phyloP scores from a whole-genome alignment of 2,329 filamentous ascomycete genomes.

The Sporothrix mexicana region DNA sequence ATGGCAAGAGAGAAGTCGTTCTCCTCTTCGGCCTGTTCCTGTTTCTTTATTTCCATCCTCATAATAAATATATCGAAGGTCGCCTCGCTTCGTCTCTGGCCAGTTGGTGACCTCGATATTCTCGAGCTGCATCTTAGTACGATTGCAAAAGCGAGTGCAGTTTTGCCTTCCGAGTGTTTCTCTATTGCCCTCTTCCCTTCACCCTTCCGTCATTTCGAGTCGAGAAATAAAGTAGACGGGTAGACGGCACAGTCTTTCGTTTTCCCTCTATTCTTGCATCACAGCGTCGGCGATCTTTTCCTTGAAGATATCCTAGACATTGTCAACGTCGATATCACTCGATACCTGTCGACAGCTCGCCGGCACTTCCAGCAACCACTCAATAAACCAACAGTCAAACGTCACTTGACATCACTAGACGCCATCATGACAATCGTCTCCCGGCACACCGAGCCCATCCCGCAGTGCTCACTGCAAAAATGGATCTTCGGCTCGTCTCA shows the following conservation, averaged over 20 bases:
- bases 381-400: background rate
- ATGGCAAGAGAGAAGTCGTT: background rate
- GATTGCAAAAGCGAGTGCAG: background rate
- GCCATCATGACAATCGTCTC: conserved; percentile 54
- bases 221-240: background rate
- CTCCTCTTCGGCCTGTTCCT: background rate
- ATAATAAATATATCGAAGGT: background rate
- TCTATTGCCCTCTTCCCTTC: no score
- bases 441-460: conserved; percentile 53
- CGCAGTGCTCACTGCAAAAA: conserved; percentile 58
- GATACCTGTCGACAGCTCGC: background rate
- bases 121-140: no score
- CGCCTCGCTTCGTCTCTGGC: background rate
- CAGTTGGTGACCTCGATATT: background rate
- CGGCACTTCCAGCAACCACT: background rate
- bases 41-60: no score
- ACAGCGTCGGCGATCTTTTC: background rate
- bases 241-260: background rate
- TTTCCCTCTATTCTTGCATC: background rate
- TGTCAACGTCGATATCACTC: background rate
- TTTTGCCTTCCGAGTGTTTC: background rate
- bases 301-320: background rate
- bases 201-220: background rate
- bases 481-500: conserved; percentile 61
- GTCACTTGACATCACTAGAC: background rate